Evolutionary conservation across 345 rosid genomes (phyloP).

Genomic region (Combretum micranthum): DNA sequence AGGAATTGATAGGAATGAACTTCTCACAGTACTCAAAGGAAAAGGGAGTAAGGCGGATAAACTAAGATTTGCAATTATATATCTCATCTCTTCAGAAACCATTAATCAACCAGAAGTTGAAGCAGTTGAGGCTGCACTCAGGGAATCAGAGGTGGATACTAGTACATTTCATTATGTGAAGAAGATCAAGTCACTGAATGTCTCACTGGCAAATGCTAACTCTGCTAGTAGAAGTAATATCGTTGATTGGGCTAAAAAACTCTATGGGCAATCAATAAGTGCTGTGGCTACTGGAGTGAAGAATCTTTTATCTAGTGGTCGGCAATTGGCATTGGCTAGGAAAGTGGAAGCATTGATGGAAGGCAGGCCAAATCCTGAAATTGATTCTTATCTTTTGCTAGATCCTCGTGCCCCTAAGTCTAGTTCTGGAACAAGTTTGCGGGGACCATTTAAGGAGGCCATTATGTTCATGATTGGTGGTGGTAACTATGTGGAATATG

Average conservation of each 20-base stretch:
- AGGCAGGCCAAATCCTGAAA: slow-evolving; percentile 86
- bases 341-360: slow-evolving; percentile 93
- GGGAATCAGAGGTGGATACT: slow-evolving; percentile 77
- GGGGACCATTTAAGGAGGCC: slow-evolving; percentile 94
- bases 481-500: slow-evolving; percentile 91
- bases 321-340: slow-evolving; percentile 84
- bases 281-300: slow-evolving; percentile 98
- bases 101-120: slow-evolving; percentile 80
- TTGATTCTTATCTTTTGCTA: slow-evolving; percentile 69
- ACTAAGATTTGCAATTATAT: slow-evolving; percentile 86
- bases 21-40: slow-evolving; percentile 67
- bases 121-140: slow-evolving; percentile 79
- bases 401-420: slow-evolving; percentile 97
- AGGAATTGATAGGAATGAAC: slow-evolving; percentile 68
- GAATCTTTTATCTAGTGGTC: slow-evolving; percentile 76
- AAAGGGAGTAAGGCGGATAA: slow-evolving; percentile 87
- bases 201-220: slow-evolving; percentile 80
- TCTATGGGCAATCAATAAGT: slow-evolving; percentile 88
- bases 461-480: slow-evolving; percentile 97
- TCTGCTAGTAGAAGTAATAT: slow-evolving; percentile 90
- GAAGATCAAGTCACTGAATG: slow-evolving; percentile 89
- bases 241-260: slow-evolving; percentile 98
- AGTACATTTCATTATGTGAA: slow-evolving; percentile 92
- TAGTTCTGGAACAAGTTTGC: slow-evolving; percentile 43
- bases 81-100: slow-evolving; percentile 80